Conservation (phyloP, 1,284 basidiomycete genomes). For the Naganishia liquefaciens region DNA sequence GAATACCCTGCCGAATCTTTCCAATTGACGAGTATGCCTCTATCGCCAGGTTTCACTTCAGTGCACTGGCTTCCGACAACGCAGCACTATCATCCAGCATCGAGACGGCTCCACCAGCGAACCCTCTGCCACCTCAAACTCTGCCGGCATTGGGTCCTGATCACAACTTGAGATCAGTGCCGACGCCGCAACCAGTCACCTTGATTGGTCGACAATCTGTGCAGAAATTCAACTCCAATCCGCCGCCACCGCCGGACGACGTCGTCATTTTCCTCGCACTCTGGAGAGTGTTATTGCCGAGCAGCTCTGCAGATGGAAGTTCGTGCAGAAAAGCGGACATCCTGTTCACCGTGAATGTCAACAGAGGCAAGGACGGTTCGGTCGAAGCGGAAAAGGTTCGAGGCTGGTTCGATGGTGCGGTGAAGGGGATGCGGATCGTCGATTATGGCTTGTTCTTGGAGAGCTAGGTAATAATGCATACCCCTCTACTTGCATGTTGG, state of each 20-base stretch:
- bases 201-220: slow-evolving; percentile 71
- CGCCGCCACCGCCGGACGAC: slow-evolving; percentile 59
- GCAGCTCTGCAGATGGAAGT: slow-evolving; percentile 17
- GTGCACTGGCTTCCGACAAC: slow-evolving; percentile 90
- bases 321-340: slow-evolving; percentile 67
- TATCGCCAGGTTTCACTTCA: slow-evolving; percentile 76
- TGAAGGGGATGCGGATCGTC: slow-evolving; percentile 65
- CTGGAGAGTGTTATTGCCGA: slow-evolving; percentile 62
- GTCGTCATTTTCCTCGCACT: slow-evolving; percentile 76
- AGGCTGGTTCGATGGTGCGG: slow-evolving; percentile 62
- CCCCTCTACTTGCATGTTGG: too few relatives aligned
- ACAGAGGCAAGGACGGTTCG: slow-evolving; percentile 42
- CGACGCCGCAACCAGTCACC: slow-evolving; percentile 59
- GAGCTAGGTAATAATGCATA: neutral
- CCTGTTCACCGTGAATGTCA: slow-evolving; percentile 76
- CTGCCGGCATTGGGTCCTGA: slow-evolving; percentile 28
- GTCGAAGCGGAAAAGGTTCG: slow-evolving; percentile 50
- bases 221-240: slow-evolving; percentile 69
- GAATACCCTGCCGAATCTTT: neutral
- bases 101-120: slow-evolving; percentile 40
- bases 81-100: slow-evolving; percentile 63
- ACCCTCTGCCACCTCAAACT: slow-evolving; percentile 33
- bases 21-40: neutral
- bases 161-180: slow-evolving; percentile 55
- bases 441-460: slow-evolving; percentile 71